phyloP scores from a whole-genome alignment of 2,329 filamentous ascomycete species.

The Alternaria triticina region DNA sequence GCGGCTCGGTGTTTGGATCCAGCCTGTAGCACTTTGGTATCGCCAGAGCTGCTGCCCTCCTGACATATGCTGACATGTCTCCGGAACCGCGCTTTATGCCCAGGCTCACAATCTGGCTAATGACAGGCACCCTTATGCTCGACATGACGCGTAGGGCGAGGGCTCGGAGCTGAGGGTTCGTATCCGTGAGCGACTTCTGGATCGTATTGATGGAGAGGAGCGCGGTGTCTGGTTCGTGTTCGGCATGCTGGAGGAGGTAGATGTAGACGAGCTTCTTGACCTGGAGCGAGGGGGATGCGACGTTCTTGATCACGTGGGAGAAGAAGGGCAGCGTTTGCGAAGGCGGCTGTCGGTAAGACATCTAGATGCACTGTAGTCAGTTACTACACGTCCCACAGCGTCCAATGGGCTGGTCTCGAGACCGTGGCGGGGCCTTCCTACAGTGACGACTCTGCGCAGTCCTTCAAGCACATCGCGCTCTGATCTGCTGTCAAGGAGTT shows the following conservation, averaged over 20 bases:
- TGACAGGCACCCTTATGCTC: constrained; percentile 94
- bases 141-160: constrained; percentile 97
- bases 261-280: constrained; percentile 99
- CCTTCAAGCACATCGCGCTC: constrained; percentile 94
- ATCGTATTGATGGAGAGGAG: constrained; percentile 98
- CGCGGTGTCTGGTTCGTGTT: constrained; percentile 92
- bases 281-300: constrained; percentile 89
- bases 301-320: constrained; percentile 97
- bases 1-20: constrained; percentile 83
- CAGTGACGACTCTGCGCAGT: constrained; percentile 83
- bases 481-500: constrained; percentile 89
- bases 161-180: constrained; percentile 87
- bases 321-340: constrained; percentile 81
- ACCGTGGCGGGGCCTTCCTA: constrained; percentile 55
- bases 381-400: constrained; percentile 13
- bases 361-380: constrained; percentile 60
- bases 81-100: constrained; percentile 92
- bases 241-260: constrained; percentile 95
- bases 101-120: constrained; percentile 94
- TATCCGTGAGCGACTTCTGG: constrained; percentile 93
- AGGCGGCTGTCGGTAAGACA: constrained; percentile 88
- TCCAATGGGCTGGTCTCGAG: constrained; percentile 2
- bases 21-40: constrained; percentile 96
- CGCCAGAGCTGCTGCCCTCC: constrained; percentile 88
- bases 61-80: constrained; percentile 93